Conservation (phyloP, 176 grass and related monocot genomes). For the Aegilops speltoides region DNA sequence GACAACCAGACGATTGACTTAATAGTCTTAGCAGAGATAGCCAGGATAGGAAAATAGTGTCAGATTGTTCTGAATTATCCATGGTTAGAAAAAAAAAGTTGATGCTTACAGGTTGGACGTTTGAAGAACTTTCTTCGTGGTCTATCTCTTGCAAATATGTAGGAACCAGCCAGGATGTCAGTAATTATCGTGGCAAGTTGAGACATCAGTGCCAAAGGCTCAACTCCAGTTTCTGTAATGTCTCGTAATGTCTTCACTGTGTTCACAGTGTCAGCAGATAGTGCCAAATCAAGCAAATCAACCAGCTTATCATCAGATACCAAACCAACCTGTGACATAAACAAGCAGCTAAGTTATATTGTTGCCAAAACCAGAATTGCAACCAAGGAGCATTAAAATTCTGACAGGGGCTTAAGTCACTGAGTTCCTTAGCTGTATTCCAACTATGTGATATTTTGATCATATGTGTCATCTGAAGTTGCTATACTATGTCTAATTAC, state of each 20-base stretch:
- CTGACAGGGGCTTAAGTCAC: neutral
- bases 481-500: neutral
- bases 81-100: neutral
- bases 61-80: neutral
- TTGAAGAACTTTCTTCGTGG: constrained; percentile 69
- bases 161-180: constrained; percentile 89
- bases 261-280: constrained; percentile 80
- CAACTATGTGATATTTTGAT: neutral
- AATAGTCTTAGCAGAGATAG: constrained; percentile 15
- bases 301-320: constrained; percentile 90
- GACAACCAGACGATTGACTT: neutral
- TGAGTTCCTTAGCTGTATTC: neutral
- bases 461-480: neutral
- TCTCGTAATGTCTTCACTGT: constrained; percentile 82
- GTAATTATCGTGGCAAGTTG: constrained; percentile 95
- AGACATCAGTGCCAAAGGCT: constrained; percentile 87
- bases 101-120: constrained; percentile 55
- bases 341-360: constrained; percentile 10
- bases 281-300: constrained; percentile 83
- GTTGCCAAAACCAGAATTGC: neutral
- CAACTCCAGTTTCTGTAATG: constrained; percentile 82
- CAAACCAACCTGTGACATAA: constrained; percentile 69
- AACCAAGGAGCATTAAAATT: constrained; percentile 12
- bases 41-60: neutral
- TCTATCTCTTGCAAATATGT: constrained; percentile 68